Evolutionary conservation across 176 grass and related monocot species (phyloP).

Genomic region (Ensete glaucum): DNA sequence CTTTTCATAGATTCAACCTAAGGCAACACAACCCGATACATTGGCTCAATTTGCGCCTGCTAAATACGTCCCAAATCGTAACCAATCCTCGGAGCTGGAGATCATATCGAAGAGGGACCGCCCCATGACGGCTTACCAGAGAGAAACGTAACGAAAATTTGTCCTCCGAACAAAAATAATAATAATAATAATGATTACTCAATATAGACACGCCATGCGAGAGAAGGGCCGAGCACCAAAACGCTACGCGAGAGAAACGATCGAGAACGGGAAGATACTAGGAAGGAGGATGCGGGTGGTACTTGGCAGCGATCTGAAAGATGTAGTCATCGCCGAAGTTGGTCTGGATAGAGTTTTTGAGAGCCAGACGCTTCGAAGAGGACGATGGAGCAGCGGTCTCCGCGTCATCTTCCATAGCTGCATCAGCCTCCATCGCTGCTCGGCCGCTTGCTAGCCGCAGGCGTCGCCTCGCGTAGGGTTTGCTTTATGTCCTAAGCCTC

Average conservation of each 20-base stretch:
- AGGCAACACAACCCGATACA: neutral
- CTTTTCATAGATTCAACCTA: neutral
- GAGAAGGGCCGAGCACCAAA: no score
- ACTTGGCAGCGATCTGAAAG: slow-evolving; percentile 88
- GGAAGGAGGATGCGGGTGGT: neutral
- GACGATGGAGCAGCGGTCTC: neutral
- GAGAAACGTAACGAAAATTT: no score
- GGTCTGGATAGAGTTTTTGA: slow-evolving; percentile 76
- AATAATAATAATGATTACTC: no score
- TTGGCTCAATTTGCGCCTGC: no score
- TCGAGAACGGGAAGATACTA: neutral
- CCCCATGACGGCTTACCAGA: no score
- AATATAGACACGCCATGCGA: no score
- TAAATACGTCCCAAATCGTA: no score
- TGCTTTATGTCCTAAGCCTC: no score
- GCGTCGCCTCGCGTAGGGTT: no score
- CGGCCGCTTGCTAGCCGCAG: neutral
- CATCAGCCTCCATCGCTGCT: slow-evolving; percentile 27
- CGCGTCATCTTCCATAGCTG: slow-evolving; percentile 14
- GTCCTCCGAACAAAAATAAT: no score
- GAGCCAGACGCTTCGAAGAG: slow-evolving; percentile 32
- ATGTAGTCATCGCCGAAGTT: slow-evolving; percentile 88
- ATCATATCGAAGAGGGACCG: no score
- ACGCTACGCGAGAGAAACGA: neutral
- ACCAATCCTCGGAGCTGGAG: no score